Percentiles rank a stretch among this genome's conserved stretches.
These are phyloP conservation scores for Jatropha curcas DNA, from an alignment of 345 rosid species.

Conservation along the genomic window DNA sequence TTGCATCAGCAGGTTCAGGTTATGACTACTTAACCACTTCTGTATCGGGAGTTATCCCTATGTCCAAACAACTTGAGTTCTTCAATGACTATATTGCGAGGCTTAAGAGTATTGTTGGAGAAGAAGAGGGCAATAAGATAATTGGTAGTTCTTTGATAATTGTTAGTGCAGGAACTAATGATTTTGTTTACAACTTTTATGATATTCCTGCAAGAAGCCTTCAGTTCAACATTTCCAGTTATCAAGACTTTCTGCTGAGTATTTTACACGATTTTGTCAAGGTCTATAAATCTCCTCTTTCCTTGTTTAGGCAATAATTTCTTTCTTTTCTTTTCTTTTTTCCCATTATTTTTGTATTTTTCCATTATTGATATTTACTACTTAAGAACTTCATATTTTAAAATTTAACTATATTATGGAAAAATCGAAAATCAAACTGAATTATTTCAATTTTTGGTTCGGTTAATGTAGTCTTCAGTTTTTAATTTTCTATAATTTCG, in stretches of 20 bases:
- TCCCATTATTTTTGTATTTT: no score
- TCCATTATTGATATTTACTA: no score
- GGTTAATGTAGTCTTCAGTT: no score
- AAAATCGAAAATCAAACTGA: no score
- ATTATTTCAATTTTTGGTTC: no score
- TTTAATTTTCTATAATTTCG: no score
- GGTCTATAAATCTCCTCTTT: no score
- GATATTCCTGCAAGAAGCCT: conserved; percentile 37
- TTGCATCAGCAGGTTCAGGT: conserved; percentile 47
- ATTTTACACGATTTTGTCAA: conserved; percentile 30
- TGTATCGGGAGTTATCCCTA: conserved; percentile 28
- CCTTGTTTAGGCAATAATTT: no score
- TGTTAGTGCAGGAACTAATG: conserved; percentile 66
- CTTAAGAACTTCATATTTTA: no score
- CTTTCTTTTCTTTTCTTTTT: neutral
- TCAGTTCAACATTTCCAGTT: conserved; percentile 37
- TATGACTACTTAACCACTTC: conserved; percentile 34
- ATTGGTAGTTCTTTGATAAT: conserved; percentile 41
- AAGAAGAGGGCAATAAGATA: conserved; percentile 39
- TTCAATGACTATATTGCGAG: conserved; percentile 40
- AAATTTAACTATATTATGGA: no score
- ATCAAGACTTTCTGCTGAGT: conserved; percentile 48
- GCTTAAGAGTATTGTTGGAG: conserved; percentile 36
- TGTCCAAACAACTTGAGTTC: conserved; percentile 41
- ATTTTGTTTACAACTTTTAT: conserved; percentile 45